phyloP scores from a whole-genome alignment of 768 basidiomycete species.

The Amanita pallidorosea region DNA sequence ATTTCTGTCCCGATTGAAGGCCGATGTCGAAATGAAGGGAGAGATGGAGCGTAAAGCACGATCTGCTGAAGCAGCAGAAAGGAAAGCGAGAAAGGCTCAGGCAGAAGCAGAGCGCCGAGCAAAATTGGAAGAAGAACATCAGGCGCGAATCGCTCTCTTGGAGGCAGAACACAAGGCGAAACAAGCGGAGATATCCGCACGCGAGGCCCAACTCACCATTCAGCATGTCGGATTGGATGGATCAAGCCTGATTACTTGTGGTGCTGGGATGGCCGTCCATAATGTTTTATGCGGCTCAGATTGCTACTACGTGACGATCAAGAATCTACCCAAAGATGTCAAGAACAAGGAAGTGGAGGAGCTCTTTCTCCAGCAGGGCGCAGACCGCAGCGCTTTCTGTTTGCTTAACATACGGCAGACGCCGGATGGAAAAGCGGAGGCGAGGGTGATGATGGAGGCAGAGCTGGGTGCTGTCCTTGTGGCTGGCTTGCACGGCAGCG shows the following conservation, averaged over 20 bases:
- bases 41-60: background rate
- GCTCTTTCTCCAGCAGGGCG: conserved; percentile 32
- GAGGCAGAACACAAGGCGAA: conserved; percentile 6
- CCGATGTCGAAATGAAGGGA: background rate
- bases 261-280: conserved; percentile 36
- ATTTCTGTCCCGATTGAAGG: background rate
- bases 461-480: background rate
- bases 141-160: conserved; percentile 10
- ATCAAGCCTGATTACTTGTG: conserved; percentile 37
- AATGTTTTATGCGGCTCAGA: conserved; percentile 40
- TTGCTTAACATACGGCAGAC: conserved; percentile 20
- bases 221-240: conserved; percentile 30
- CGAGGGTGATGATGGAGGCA: conserved; percentile 27
- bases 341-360: conserved; percentile 27
- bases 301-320: conserved; percentile 34
- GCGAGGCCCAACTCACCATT: conserved; percentile 31
- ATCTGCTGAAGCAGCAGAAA: background rate
- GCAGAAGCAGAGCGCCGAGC: background rate
- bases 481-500: too few relatives aligned
- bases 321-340: conserved; percentile 31
- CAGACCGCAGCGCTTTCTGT: conserved; percentile 22
- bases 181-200: conserved; percentile 8
- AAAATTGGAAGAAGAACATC: conserved; percentile 10
- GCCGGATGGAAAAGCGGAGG: conserved; percentile 22
- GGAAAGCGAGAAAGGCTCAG: background rate